A percentile compares a stretch with the other conserved stretches of the same genome.
Evolutionary conservation across 1,139 yeast genomes (phyloP).

Genomic region (Debaryomyces sp.): DNA sequence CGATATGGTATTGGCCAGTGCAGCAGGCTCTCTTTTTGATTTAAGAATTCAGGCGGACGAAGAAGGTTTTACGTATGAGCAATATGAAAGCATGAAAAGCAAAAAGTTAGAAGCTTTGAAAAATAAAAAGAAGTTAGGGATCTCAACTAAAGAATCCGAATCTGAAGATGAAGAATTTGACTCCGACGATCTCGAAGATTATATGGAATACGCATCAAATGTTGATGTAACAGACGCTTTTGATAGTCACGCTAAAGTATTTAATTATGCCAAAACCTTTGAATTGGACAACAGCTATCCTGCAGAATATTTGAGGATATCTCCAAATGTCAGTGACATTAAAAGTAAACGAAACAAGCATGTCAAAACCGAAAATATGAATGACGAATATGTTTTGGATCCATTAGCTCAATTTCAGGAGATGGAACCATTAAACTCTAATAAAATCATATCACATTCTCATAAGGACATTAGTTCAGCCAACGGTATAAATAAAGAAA

Average conservation of each 20-base stretch:
- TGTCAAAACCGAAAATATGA: not conserved
- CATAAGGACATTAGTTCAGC: slow-evolving; percentile 26
- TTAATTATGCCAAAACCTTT: not conserved
- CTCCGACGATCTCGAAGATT: slow-evolving; percentile 10
- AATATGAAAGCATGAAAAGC: slow-evolving; percentile 15
- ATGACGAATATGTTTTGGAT: slow-evolving; percentile 2
- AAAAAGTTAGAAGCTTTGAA: slow-evolving; percentile 2
- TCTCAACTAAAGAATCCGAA: not conserved
- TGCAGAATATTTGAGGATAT: slow-evolving; percentile 8
- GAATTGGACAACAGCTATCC: slow-evolving; percentile 6
- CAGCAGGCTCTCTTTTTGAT: slow-evolving; percentile 49
- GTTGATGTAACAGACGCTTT: slow-evolving; percentile 16
- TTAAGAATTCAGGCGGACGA: slow-evolving; percentile 35
- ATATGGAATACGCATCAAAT: slow-evolving; percentile 15
- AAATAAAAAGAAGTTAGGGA: not conserved
- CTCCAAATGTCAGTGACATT: slow-evolving; percentile 12
- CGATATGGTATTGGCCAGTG: slow-evolving; percentile 54
- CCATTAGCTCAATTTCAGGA: slow-evolving; percentile 3
- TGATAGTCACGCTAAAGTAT: slow-evolving; percentile 11
- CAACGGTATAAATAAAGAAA: slow-evolving; percentile 29
- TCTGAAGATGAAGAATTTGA: slow-evolving; percentile 10
- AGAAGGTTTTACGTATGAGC: slow-evolving; percentile 33
- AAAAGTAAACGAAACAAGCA: slow-evolving; percentile 1
- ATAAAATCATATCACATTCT: slow-evolving; percentile 13
- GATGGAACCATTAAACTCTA: slow-evolving; percentile 7